Base-by-base conservation (phyloP, 2,329 filamentous ascomycete species). In the Orbilia ellipsospora region DNA sequence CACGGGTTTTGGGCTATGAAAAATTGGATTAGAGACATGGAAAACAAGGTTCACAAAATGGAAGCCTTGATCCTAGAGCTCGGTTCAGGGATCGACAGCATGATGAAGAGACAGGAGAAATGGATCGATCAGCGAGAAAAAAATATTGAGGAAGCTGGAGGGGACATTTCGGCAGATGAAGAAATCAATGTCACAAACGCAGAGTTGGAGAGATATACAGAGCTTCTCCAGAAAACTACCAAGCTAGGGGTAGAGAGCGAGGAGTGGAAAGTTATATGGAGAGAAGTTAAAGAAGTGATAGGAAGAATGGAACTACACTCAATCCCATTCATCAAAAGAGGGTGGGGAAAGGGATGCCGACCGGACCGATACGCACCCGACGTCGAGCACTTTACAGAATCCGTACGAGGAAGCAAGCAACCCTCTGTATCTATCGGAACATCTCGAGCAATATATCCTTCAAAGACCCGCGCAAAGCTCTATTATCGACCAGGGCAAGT, bases 361-460 rank as follows among this genome's bases (percentile, higher is more conserved):
- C 65, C 65, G 16, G 65, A 50, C 4, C 13, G 4, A 8, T 75
- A 69, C 16, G 52, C 64, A 5, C 72, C 72, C 4, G 59, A 55
- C 36, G 23, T 44, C 7, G 18, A 10, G 26, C 45, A 63, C 28
- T 16, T 36, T n/a, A 61, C 26, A 16, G 42, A 31, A n/a, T 8
- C 40, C 4, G 16, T 48, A 23, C 31, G 48, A 26, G 16, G 12
- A 18, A 13, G n/a, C n/a, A 18, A 18, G 8, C 26, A 13, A 18
- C 12, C 12, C 5, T 18, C 12, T 8, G 1, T 7, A 5, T 7
- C 12, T 26, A 28, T 44, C 28, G 8, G 36, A 26, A 44, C 36
- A 10, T 48, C 63, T 13, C 48, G 36, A 13, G 63, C 51, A 15
- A 13, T 4, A 3, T 31, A 65, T n/a, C 62, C 56, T 40, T 40